These are phyloP conservation scores for Agroathelia rolfsii DNA, from an alignment of 1,284 basidiomycete genomes.

Conservation along the genomic window DNA sequence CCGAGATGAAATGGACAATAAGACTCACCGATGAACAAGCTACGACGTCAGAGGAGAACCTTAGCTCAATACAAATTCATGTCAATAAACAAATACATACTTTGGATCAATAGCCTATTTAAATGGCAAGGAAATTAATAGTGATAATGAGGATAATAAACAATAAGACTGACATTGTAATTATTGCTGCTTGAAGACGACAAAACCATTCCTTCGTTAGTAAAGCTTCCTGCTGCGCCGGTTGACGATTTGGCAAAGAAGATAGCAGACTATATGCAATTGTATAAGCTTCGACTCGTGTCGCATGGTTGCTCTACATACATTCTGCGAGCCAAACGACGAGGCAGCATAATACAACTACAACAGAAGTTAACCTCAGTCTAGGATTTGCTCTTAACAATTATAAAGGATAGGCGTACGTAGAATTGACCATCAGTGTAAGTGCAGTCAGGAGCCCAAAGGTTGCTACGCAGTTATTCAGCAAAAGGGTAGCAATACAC, in stretches of 20 bases:
- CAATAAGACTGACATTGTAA: conserved; percentile 35
- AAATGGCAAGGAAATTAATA: conserved; percentile 3
- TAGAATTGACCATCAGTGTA: conserved; percentile 34
- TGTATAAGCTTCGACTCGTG: conserved; percentile 1
- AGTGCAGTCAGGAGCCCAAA: conserved; percentile 48
- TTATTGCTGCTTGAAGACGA: conserved; percentile 29
- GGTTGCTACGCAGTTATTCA: conserved; percentile 17
- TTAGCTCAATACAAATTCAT: conserved; percentile 1
- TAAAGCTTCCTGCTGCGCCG: conserved; percentile 32
- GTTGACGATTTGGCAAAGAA: conserved; percentile 39
- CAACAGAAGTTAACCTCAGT: no score
- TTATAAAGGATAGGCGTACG: conserved; percentile 18
- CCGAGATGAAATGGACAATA: conserved; percentile 3
- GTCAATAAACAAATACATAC: conserved; percentile 22
- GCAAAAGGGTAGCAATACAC: no score
- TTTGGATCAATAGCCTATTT: conserved; percentile 47
- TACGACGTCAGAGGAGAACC: no score
- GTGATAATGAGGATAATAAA: conserved; percentile 3
- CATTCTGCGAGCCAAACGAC: conserved; percentile 38
- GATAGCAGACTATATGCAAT: conserved; percentile 40
- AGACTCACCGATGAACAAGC: conserved; percentile 24
- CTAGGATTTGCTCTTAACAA: not conserved
- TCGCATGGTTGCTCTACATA: conserved; percentile 12
- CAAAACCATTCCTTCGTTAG: conserved; percentile 39
- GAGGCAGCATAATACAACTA: conserved; percentile 37